Evolutionary conservation across 2,329 filamentous ascomycete genomes (phyloP).

Genomic region (Colletotrichum sp.): DNA sequence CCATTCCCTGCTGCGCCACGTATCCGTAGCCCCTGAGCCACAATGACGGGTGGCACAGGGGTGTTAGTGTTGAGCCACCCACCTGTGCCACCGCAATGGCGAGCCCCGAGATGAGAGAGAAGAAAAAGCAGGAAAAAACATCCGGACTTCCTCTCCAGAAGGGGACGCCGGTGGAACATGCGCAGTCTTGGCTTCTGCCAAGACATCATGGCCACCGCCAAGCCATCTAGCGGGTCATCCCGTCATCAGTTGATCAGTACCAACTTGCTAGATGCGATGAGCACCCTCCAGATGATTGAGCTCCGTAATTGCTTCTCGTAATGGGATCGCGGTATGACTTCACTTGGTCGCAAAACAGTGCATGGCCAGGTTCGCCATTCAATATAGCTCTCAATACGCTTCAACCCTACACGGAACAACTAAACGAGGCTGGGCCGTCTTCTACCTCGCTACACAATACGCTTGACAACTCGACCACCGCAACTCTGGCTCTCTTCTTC

Average conservation of each 20-base stretch:
- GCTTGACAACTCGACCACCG: neutral
- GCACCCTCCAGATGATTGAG: neutral
- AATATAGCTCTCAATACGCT: neutral
- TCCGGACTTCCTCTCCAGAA: neutral
- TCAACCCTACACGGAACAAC: neutral
- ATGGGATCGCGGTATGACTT: neutral
- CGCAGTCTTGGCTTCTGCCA: neutral
- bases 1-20: neutral
- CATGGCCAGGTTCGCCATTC: neutral
- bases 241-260: neutral
- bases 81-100: neutral
- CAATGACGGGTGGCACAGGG: neutral
- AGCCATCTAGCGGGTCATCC: slow-evolving; percentile 5
- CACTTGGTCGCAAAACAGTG: neutral
- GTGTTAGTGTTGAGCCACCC: neutral
- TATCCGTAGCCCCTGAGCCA: neutral
- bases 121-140: neutral
- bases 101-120: neutral
- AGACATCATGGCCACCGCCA: neutral
- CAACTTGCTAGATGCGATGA: neutral
- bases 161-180: neutral
- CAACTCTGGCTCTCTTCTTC: neutral
- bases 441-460: neutral
- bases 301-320: neutral
- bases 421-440: neutral